phyloP scores from a whole-genome alignment of 306 rosid species.

The Fragaria iinumae region DNA sequence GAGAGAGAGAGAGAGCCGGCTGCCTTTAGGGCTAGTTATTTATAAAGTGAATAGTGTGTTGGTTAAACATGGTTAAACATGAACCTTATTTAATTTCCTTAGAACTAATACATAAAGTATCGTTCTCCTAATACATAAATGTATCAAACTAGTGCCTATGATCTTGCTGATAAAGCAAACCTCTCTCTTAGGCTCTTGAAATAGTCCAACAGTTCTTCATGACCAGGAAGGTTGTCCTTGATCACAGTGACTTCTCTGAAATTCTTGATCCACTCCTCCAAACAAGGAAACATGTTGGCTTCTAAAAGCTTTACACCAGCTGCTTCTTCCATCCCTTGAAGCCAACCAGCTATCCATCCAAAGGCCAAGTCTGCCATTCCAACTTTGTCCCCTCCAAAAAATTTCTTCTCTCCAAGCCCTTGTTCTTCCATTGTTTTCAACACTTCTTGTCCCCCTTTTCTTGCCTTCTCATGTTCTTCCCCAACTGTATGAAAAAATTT shows the following conservation, averaged over 20 bases:
- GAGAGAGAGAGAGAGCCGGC: too few species aligned
- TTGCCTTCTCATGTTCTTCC: slow-evolving; percentile 24
- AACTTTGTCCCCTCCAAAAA: slow-evolving; percentile 18
- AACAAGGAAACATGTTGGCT: slow-evolving; percentile 17
- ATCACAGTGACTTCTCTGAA: slow-evolving; percentile 10
- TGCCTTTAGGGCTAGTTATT: too few species aligned
- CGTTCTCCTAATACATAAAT: not conserved
- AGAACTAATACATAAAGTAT: not conserved
- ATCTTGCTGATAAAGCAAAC: not conserved
- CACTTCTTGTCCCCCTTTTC: slow-evolving; percentile 4
- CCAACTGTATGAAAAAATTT: slow-evolving; percentile 12
- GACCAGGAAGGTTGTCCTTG: slow-evolving; percentile 18
- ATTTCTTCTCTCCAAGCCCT: slow-evolving; percentile 18
- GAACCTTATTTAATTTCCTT: not conserved
- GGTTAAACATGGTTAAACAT: not conserved
- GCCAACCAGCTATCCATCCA: slow-evolving; percentile 17
- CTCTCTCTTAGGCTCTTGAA: slow-evolving; percentile 12
- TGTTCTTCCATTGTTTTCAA: slow-evolving; percentile 21
- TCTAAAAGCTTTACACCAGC: slow-evolving; percentile 19
- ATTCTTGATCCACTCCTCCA: slow-evolving; percentile 19
- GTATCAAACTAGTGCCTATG: not conserved
- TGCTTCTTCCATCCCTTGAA: slow-evolving; percentile 13
- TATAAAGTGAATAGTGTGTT: not conserved
- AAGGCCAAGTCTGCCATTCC: slow-evolving; percentile 25
- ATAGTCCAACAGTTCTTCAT: slow-evolving; percentile 10